Percentiles rank a stretch among this genome's conserved stretches.
Conservation (phyloP, 2,329 filamentous ascomycete genomes). For the Xylaria sp. region DNA sequence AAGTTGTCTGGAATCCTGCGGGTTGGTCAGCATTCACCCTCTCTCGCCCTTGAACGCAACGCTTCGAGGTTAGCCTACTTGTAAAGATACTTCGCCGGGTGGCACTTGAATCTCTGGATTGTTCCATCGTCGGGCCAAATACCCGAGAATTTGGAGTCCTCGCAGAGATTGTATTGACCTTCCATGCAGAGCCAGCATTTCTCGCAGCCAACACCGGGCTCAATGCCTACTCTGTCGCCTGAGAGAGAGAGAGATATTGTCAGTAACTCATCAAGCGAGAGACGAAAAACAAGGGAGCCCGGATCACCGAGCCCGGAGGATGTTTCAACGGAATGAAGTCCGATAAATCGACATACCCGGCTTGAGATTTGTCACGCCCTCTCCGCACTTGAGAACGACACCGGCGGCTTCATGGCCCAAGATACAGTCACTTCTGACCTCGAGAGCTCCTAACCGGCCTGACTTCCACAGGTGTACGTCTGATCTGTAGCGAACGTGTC, state of each 20-base stretch:
- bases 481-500: constrained; percentile 41
- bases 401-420: constrained; percentile 62
- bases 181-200: constrained; percentile 54
- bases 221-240: constrained; percentile 61
- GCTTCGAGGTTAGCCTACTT: constrained; percentile 31
- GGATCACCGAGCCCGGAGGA: background rate
- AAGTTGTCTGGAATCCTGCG: constrained; percentile 47
- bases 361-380: constrained; percentile 48
- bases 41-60: background rate
- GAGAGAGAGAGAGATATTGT: background rate
- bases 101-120: constrained; percentile 56
- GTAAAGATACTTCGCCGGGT: constrained; percentile 56
- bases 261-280: background rate
- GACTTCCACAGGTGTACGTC: constrained; percentile 66
- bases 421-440: constrained; percentile 58
- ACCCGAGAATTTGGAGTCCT: constrained; percentile 55
- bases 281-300: background rate
- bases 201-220: constrained; percentile 60
- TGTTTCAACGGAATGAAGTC: background rate
- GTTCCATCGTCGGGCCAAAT: constrained; percentile 57
- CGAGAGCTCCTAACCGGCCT: constrained; percentile 57
- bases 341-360: constrained; percentile 32
- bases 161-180: constrained; percentile 60
- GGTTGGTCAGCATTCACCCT: constrained; percentile 8
- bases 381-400: constrained; percentile 51